A percentile compares a stretch with the other conserved stretches of the same genome.
Conservation (phyloP, 2,329 filamentous ascomycete species). For the Incumbomyces delicatus region DNA sequence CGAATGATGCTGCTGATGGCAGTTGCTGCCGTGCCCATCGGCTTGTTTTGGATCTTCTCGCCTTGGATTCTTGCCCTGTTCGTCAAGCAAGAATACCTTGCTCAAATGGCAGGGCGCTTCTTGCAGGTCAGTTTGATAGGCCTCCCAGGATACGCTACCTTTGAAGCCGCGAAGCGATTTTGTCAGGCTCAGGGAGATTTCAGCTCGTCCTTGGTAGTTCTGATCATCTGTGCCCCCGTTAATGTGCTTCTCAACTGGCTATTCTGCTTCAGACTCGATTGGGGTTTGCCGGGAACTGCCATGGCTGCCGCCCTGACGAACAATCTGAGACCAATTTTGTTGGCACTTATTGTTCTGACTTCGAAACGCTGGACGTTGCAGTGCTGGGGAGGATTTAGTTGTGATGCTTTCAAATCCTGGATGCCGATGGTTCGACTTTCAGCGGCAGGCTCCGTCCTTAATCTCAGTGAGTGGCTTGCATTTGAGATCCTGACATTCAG, state of each 20-base stretch:
- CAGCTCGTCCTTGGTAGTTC: conserved; percentile 62
- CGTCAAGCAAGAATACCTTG: conserved; percentile 55
- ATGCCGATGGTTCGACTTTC: conserved; percentile 66
- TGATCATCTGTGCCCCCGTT: conserved; percentile 64
- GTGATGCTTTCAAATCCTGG: conserved; percentile 56
- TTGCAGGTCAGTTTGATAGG: conserved; percentile 55
- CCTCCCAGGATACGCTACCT: conserved; percentile 58
- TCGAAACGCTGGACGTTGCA: conserved; percentile 42
- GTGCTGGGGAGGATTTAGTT: conserved; percentile 64
- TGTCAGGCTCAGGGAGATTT: conserved; percentile 68
- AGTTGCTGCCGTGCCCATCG: conserved; percentile 54
- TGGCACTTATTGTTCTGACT: conserved; percentile 45
- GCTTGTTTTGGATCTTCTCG: conserved; percentile 52
- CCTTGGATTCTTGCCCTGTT: conserved; percentile 49
- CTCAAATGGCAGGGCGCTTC: conserved; percentile 56
- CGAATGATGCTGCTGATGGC: conserved; percentile 62
- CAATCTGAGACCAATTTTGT: conserved; percentile 52
- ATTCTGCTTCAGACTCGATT: conserved; percentile 44
- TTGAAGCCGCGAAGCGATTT: conserved; percentile 64
- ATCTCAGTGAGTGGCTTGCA: conserved; percentile 71
- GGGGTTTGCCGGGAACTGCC: conserved; percentile 61
- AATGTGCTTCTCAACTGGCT: conserved; percentile 63
- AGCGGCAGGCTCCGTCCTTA: conserved; percentile 72
- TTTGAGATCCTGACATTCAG: conserved; percentile 72
- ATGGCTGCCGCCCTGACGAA: conserved; percentile 59